Evolutionary conservation across 2,329 filamentous ascomycete genomes (phyloP).

Genomic region (Fusarium secorum): DNA sequence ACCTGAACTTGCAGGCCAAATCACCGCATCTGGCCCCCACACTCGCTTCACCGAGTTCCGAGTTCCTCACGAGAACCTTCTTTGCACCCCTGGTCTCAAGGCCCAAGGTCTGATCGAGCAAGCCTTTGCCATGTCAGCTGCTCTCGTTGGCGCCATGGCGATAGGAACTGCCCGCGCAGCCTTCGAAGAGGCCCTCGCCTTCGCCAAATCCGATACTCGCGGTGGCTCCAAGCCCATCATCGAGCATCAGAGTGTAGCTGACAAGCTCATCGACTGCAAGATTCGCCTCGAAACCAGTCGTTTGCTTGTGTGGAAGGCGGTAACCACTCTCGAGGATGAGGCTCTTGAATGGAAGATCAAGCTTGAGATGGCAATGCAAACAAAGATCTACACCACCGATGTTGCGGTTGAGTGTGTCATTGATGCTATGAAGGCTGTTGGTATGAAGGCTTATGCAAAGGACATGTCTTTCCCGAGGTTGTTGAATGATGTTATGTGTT

Average conservation of each 20-base stretch:
- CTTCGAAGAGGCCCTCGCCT: background rate
- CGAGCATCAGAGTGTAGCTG: conserved; percentile 6
- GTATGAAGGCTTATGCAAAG: background rate
- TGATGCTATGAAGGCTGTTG: conserved; percentile 2
- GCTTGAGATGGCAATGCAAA: background rate
- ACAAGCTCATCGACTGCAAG: conserved; percentile 11
- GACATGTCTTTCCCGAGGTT: background rate
- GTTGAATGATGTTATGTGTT: background rate
- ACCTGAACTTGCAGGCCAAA: conserved; percentile 5
- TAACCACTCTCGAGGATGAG: background rate
- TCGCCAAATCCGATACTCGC: background rate
- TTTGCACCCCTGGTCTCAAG: background rate
- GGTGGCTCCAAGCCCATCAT: conserved; percentile 2
- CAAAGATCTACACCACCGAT: conserved; percentile 2
- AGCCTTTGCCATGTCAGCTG: background rate
- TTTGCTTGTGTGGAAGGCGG: background rate
- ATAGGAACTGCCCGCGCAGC: conserved; percentile 1
- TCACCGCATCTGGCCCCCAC: background rate
- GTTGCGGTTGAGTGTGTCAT: background rate
- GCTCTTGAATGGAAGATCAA: background rate
- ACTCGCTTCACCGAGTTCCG: conserved; percentile 5
- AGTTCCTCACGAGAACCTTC: background rate
- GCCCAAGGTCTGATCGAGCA: background rate
- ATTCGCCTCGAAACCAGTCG: background rate
- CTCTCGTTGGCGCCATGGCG: background rate